phyloP scores from a whole-genome alignment of 179 eudicot species.

The Actinidia arguta region DNA sequence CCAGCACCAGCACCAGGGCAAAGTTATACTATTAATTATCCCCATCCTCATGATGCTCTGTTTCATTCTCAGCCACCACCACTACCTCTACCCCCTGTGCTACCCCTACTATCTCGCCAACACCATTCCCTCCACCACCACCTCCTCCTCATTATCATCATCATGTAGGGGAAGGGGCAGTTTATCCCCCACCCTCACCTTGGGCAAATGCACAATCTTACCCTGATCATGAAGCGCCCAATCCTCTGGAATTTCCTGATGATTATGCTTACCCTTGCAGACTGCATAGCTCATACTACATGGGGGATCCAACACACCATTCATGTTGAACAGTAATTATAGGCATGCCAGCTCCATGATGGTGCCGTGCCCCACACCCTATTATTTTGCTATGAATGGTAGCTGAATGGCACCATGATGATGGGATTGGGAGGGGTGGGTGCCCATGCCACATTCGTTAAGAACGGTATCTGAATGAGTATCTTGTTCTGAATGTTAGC shows the following conservation, averaged over 20 bases:
- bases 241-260: too few relatives aligned
- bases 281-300: not conserved
- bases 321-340: not conserved
- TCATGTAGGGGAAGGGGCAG: slow-evolving; percentile 1
- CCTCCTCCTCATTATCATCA: not conserved
- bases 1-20: not conserved
- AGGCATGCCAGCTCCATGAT: not conserved
- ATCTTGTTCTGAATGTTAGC: too few relatives aligned
- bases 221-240: not conserved
- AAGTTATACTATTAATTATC: not conserved
- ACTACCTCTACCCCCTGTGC: slow-evolving; percentile 13
- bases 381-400: not conserved
- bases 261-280: not conserved
- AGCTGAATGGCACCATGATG: too few relatives aligned
- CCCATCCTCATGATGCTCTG: not conserved
- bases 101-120: not conserved
- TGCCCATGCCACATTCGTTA: too few relatives aligned
- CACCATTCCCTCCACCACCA: not conserved
- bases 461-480: too few relatives aligned
- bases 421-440: too few relatives aligned
- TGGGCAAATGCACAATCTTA: not conserved
- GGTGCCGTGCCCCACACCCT: not conserved
- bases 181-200: not conserved
- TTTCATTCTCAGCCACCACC: slow-evolving; percentile 10
- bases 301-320: not conserved